Evolutionary conservation across 2,329 filamentous ascomycete species (phyloP).

Genomic region (Arthrobotrys entomopaga): DNA sequence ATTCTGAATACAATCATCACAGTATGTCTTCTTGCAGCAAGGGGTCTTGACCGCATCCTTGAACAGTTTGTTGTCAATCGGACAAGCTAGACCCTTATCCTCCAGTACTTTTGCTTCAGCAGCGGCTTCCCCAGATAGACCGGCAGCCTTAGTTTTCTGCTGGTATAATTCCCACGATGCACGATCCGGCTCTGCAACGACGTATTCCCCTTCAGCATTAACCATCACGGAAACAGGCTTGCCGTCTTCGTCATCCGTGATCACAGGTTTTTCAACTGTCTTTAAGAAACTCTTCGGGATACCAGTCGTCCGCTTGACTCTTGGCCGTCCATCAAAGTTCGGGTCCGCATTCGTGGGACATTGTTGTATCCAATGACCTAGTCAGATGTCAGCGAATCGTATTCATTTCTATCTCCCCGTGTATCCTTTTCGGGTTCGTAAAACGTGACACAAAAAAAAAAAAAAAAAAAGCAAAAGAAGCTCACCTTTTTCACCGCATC

Average conservation of each 20-base stretch:
- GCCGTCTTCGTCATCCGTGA: conserved; percentile 79
- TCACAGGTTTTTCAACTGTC: conserved; percentile 89
- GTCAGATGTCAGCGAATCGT: conserved; percentile 59
- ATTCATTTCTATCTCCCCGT: not conserved
- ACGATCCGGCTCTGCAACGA: conserved; percentile 94
- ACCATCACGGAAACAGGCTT: conserved; percentile 94
- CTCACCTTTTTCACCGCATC: conserved; percentile 87
- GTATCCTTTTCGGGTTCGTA: conserved; percentile 3
- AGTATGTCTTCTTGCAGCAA: conserved; percentile 98
- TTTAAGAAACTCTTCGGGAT: conserved; percentile 96
- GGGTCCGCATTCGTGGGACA: conserved; percentile 99
- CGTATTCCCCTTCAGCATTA: conserved; percentile 96
- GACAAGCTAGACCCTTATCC: conserved; percentile 82
- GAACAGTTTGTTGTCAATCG: conserved; percentile 97
- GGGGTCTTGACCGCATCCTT: conserved; percentile 99
- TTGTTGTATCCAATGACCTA: conserved; percentile 95
- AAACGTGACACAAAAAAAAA: conserved; percentile 25
- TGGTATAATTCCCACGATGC: conserved; percentile 97
- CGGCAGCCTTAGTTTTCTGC: conserved; percentile 79
- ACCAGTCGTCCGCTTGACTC: conserved; percentile 94
- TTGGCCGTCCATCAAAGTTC: conserved; percentile 89
- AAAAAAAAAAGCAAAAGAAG: conserved; percentile 4
- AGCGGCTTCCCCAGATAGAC: conserved; percentile 82
- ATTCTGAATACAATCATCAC: conserved; percentile 99
- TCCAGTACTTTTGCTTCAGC: conserved; percentile 65